Evolutionary conservation across 352 stramenopile genomes (phyloP), one percentile per base, ranked within the genome.

Genomic region (Globisporangium ultimum): DNA sequence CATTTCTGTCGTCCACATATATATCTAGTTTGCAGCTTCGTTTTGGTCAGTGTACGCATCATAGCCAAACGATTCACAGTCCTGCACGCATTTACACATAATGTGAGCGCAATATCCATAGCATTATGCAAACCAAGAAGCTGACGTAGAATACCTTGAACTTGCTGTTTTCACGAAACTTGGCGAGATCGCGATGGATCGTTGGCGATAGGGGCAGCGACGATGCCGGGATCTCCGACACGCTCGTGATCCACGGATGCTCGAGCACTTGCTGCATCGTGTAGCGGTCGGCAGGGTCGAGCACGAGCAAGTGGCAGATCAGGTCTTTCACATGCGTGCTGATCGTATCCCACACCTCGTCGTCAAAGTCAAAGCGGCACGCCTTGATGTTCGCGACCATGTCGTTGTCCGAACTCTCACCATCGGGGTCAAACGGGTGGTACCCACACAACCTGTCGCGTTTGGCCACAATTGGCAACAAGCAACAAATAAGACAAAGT

Each of bases 361-460:
- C 76, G 28, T 84, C 71, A 60, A 91, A 91, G 59, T 87, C 71
- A n/a, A 83, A 96, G 40, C 63, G 70, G 58, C 84, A 90, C 18
- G 67, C 70, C 51, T 91, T 90, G 55, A 93, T 93, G 61, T 73
- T 80, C 5, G 78, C 79, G 54, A 94, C 89, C 79, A 96, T 93
- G 24, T 90, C 78, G 52, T 77, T 90, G 66, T 93, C 85, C 53
- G 84, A 84, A 22, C 80, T 60, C 9, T 78, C 79, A n/a, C 84
- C 84, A 28, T 85, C 60, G 0, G 82, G 82, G 48, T 95, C 86
- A 46, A 95, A 95, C 20, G 86, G 86, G 54, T 95, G 87, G 49
- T 88, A 92, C 2, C 86, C 86, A 43, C 84, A 93, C 6, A 95
- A 56, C 21, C 76, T 84, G 60, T 41, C 60, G 28, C 28, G 47